These are phyloP conservation scores for Cavenderia fasciculata DNA, from an alignment of 78 protist genomes.

Conservation along the genomic window DNA sequence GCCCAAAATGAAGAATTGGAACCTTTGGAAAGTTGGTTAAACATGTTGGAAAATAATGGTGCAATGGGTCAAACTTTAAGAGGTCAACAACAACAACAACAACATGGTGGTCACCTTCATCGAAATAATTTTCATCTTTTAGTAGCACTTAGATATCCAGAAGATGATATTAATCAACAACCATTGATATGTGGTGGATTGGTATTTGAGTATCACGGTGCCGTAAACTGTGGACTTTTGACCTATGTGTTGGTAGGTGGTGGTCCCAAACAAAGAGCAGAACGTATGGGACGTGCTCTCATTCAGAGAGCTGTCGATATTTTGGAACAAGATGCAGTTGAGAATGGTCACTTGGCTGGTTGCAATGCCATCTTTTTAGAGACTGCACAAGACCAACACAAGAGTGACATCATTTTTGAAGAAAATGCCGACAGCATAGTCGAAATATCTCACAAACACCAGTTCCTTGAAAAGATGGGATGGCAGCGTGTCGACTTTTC, in stretches of 20 bases:
- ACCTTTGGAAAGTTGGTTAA: constrained; percentile 35
- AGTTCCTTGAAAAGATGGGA: constrained; percentile 24
- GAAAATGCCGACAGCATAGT: neutral
- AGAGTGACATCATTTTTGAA: neutral
- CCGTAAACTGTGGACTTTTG: constrained; percentile 37
- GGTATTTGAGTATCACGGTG: constrained; percentile 38
- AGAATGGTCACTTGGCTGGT: constrained; percentile 60
- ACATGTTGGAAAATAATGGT: too few species aligned
- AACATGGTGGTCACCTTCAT: neutral
- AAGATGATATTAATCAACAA: constrained; percentile 21
- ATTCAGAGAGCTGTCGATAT: constrained; percentile 49
- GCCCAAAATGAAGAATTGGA: constrained; percentile 21
- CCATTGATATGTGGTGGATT: constrained; percentile 62
- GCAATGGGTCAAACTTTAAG: neutral
- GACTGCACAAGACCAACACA: neutral
- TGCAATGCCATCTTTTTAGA: constrained; percentile 70
- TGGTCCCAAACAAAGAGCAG: constrained; percentile 14
- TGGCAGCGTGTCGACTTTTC: constrained; percentile 27
- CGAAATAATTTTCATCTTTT: constrained; percentile 21
- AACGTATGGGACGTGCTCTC: constrained; percentile 40
- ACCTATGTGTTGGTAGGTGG: constrained; percentile 51
- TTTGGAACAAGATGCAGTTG: constrained; percentile 41
- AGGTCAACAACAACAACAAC: neutral
- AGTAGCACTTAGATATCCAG: constrained; percentile 24
- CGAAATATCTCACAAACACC: constrained; percentile 10